Conservation (phyloP, 2,329 filamentous ascomycete genomes). For the Trichophyton mentagrophytes region DNA sequence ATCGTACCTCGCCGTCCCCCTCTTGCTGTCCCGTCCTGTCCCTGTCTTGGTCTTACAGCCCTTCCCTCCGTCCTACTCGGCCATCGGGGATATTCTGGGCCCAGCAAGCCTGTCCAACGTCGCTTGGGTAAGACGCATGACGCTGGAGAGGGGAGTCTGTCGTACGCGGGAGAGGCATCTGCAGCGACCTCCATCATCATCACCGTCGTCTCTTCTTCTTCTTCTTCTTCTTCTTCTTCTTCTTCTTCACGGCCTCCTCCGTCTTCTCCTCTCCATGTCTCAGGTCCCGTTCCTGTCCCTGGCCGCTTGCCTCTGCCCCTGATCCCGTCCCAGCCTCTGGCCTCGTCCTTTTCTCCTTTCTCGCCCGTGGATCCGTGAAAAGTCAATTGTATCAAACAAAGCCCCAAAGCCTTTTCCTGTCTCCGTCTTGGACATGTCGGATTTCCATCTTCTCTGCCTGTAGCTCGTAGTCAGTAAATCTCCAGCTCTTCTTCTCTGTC, state of each 20-base stretch:
- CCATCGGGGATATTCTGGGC: neutral
- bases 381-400: neutral
- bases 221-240: neutral
- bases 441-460: too few species aligned
- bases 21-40: neutral
- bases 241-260: too few species aligned
- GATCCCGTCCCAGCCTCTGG: neutral
- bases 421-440: neutral
- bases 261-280: neutral
- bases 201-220: neutral
- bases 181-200: neutral
- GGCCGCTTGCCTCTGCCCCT: neutral
- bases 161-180: neutral
- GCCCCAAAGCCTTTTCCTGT: neutral
- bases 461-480: too few species aligned
- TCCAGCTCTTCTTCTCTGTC: too few species aligned
- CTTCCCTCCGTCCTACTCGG: neutral
- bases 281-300: neutral
- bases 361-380: neutral
- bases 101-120: neutral
- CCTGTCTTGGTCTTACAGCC: neutral
- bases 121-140: slow-evolving; percentile 1
- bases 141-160: neutral
- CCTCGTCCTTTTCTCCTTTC: neutral
- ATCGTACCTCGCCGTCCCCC: neutral